Conservation (phyloP, 257 asterid species). For the Misopates orontium region DNA sequence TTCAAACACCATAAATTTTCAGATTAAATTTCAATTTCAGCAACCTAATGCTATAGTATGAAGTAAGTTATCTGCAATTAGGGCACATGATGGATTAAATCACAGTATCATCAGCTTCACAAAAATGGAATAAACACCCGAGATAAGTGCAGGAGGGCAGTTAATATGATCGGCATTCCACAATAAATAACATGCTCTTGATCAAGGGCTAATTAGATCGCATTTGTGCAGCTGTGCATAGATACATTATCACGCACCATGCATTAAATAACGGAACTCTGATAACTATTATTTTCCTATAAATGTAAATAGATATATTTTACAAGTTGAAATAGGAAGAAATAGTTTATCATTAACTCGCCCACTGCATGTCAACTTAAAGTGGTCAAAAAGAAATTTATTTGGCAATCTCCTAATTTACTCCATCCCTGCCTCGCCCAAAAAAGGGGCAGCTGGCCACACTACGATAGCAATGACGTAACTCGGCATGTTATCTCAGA, state of each 20-base stretch:
- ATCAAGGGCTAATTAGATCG: background rate
- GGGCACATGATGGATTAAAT: constrained; percentile 10
- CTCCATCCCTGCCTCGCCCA: background rate
- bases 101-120: constrained; percentile 22
- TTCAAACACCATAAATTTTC: constrained; percentile 34
- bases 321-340: background rate
- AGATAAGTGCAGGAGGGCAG: constrained; percentile 3
- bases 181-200: background rate
- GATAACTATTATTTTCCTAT: background rate
- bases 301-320: background rate
- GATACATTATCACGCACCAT: background rate
- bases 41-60: constrained; percentile 1
- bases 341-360: background rate
- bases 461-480: background rate
- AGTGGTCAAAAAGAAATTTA: background rate
- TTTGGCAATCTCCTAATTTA: background rate
- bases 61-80: constrained; percentile 15
- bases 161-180: constrained; percentile 10
- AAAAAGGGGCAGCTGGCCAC: background rate
- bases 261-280: background rate
- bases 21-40: constrained; percentile 16
- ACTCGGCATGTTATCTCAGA: background rate
- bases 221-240: constrained; percentile 7
- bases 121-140: background rate
- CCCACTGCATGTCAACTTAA: background rate